Evolutionary conservation across 768 basidiomycete species (phyloP), one percentile per base, ranked within the genome.

Genomic region (Lyophyllum decastes): DNA sequence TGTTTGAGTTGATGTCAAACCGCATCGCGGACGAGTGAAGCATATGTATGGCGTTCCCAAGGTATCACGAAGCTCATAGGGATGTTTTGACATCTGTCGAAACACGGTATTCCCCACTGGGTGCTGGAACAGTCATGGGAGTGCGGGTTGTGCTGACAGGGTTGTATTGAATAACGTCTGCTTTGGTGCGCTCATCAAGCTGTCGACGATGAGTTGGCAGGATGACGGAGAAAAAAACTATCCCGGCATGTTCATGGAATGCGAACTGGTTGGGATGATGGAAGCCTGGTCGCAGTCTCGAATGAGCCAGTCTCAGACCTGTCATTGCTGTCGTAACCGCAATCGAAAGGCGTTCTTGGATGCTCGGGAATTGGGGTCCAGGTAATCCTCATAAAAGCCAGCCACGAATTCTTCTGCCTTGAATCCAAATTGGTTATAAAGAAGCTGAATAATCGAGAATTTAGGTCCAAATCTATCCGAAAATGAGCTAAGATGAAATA

Each of bases 351-450:
- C 92, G 67, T 94, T 93, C 72, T 88, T 91, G 5, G 90, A 92
- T 3, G 81, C 82, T 53, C 83, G 82, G 17, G 89, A 90, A 24
- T 84, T 75, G 2, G 83, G 71, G 63, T 87, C 83, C n/a, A 92
- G 76, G 68, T 92, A 92, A 44, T 87, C 79, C 44, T 90, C 87
- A 62, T 94, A 94, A 64, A 94, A 93, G 19, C 88, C 89, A 21
- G 83, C 84, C 21, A 93, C 79, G 58, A 92, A 92, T 66, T 89
- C 90, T 71, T 93, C 91, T 0, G 89, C 88, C 63, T 94, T 93
- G 79, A 94, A 92, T 25, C 92, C 91, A 64, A 94, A 92, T 49
- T 85, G 86, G 61, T 94, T 93, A 72, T 93, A 94, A 17, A 94
- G 70, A 4, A 92, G 72, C 90, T 92, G 51, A n/a, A 49, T 44